Conservation (phyloP, 768 basidiomycete species). For the Lentinula edodes region DNA sequence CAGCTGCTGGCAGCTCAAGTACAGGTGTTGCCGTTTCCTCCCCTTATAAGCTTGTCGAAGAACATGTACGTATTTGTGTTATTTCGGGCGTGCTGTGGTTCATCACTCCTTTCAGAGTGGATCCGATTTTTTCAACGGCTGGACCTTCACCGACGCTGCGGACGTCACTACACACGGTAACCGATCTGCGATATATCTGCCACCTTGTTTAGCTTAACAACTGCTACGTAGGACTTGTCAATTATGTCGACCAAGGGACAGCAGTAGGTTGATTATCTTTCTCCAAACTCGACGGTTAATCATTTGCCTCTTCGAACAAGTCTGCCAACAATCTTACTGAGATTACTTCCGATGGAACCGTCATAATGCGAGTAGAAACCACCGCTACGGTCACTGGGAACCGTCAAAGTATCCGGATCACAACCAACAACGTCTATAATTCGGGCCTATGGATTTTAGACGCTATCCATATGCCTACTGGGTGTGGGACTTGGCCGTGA, state of each 20-base stretch:
- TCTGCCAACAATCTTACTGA: slow-evolving; percentile 43
- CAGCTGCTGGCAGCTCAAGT: background rate
- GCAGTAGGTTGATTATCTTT: slow-evolving; percentile 37
- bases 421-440: slow-evolving; percentile 52
- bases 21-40: slow-evolving; percentile 28
- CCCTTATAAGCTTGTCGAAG: slow-evolving; percentile 53
- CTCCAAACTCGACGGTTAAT: background rate
- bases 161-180: slow-evolving; percentile 58
- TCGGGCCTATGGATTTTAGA: slow-evolving; percentile 77
- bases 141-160: slow-evolving; percentile 59
- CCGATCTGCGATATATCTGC: no score
- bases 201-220: background rate
- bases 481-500: slow-evolving; percentile 59
- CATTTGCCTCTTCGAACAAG: background rate
- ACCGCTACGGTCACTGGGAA: slow-evolving; percentile 51
- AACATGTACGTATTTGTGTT: slow-evolving; percentile 41
- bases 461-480: slow-evolving; percentile 66
- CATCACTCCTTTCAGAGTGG: slow-evolving; percentile 42
- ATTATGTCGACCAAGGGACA: slow-evolving; percentile 58
- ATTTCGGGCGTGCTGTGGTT: background rate
- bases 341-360: slow-evolving; percentile 68
- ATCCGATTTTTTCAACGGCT: slow-evolving; percentile 74
- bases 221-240: slow-evolving; percentile 46
- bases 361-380: slow-evolving; percentile 86
- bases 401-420: slow-evolving; percentile 76